Conservation (phyloP, 192 early-diverging fungal genomes). For the Thamnidium elegans region DNA sequence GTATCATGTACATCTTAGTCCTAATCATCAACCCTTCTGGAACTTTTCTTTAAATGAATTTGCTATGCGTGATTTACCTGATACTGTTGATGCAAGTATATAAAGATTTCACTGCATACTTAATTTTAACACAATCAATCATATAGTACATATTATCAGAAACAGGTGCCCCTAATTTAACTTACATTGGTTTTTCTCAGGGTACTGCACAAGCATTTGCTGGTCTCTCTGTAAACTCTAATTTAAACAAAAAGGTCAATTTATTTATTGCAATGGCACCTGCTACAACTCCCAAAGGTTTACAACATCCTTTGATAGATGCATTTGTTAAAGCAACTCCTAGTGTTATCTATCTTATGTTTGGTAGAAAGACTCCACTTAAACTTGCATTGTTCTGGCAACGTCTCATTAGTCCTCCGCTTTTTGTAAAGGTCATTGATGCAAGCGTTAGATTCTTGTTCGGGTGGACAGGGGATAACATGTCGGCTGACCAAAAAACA, state of each 20-base stretch:
- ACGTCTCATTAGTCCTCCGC: constrained; percentile 66
- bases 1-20: constrained; percentile 69
- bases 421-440: constrained; percentile 75
- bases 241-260: constrained; percentile 80
- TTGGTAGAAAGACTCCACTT: constrained; percentile 84
- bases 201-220: constrained; percentile 90
- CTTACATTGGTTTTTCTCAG: constrained; percentile 97
- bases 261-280: constrained; percentile 91
- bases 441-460: constrained; percentile 70
- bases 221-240: constrained; percentile 73
- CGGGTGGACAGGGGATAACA: constrained; percentile 73
- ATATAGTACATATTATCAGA: constrained; percentile 74
- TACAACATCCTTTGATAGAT: constrained; percentile 76
- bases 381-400: constrained; percentile 84
- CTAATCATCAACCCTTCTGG: constrained; percentile 78
- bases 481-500: constrained; percentile 69
- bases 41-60: constrained; percentile 93
- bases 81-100: constrained; percentile 69
- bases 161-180: constrained; percentile 76
- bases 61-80: constrained; percentile 82
- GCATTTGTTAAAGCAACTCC: constrained; percentile 84
- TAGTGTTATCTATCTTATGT: constrained; percentile 80
- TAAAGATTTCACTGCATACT: background rate
- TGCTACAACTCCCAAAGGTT: constrained; percentile 80
- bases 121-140: background rate